Evolutionary conservation across 805 yeast genomes (phyloP).

Genomic region (Pichia phayaonensis): DNA sequence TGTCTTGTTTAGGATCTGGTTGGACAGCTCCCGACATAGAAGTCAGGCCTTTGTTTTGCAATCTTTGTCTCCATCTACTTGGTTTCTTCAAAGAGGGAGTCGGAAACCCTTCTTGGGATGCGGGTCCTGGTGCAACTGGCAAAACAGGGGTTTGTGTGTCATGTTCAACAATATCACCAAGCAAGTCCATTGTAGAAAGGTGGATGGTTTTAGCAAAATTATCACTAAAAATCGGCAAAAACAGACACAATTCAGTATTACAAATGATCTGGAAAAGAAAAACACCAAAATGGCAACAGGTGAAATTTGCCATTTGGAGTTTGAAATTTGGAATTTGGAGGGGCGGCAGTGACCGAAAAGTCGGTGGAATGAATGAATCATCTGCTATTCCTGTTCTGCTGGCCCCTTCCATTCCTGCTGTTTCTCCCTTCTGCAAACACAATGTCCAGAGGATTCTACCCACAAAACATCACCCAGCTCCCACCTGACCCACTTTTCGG

Average conservation of each 20-base stretch:
- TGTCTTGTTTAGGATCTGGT: background rate
- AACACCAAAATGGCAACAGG: no score
- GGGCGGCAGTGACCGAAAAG: background rate
- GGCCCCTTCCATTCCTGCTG: background rate
- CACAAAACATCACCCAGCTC: slow-evolving; percentile 41
- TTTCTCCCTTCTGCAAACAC: background rate
- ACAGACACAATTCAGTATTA: no score
- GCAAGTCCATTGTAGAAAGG: slow-evolving; percentile 43
- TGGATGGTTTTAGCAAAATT: background rate
- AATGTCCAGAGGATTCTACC: slow-evolving; percentile 21
- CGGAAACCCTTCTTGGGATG: slow-evolving; percentile 6
- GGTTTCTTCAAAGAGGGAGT: slow-evolving; percentile 17
- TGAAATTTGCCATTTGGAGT: no score
- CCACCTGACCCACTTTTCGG: slow-evolving; percentile 90
- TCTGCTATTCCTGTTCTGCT: background rate
- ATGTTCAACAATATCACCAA: slow-evolving; percentile 69
- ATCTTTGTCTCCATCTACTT: slow-evolving; percentile 44
- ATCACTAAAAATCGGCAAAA: background rate
- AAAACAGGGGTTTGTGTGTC: slow-evolving; percentile 26
- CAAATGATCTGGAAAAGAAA: no score
- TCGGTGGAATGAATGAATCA: background rate
- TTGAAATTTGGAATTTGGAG: background rate
- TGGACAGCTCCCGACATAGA: slow-evolving; percentile 21
- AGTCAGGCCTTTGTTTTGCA: slow-evolving; percentile 28
- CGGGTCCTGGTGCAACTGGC: background rate